phyloP scores from a whole-genome alignment of 345 rosid genomes.

The Xanthoceras sorbifolium region DNA sequence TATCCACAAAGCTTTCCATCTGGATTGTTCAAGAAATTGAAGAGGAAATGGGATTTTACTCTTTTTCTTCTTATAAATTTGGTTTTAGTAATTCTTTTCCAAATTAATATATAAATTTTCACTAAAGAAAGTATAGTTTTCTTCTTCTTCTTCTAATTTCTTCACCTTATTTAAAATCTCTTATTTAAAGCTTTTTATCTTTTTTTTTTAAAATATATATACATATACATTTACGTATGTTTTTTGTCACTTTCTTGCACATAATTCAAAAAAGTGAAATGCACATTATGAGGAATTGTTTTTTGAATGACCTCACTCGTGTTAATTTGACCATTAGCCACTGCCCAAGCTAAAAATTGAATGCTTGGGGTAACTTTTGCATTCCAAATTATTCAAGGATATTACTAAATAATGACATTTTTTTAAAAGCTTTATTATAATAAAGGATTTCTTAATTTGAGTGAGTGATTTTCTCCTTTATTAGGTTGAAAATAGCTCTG shows the following conservation, averaged over 20 bases:
- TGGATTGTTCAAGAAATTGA: neutral
- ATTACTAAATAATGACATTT: neutral
- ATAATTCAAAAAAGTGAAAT: neutral
- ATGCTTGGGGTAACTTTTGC: neutral
- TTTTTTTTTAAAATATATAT: too few relatives aligned
- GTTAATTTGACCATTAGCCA: neutral
- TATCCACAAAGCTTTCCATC: neutral
- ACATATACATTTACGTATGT: neutral
- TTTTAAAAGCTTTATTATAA: constrained; percentile 4
- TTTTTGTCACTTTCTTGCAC: neutral
- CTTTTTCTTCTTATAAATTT: neutral
- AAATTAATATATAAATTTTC: neutral
- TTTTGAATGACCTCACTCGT: neutral
- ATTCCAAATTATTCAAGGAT: neutral
- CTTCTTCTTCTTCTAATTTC: too few relatives aligned
- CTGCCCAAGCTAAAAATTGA: neutral
- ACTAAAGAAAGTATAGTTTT: neutral
- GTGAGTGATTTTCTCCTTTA: constrained; percentile 12
- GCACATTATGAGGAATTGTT: neutral
- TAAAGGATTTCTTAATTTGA: neutral
- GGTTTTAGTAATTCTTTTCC: neutral
- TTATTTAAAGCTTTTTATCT: too few relatives aligned
- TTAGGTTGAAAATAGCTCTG: constrained; percentile 85
- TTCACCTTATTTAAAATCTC: too few relatives aligned
- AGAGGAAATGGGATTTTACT: neutral